Evolutionary conservation across 106 monocot species (phyloP).

Genomic region (Hemerocallis citrina): DNA sequence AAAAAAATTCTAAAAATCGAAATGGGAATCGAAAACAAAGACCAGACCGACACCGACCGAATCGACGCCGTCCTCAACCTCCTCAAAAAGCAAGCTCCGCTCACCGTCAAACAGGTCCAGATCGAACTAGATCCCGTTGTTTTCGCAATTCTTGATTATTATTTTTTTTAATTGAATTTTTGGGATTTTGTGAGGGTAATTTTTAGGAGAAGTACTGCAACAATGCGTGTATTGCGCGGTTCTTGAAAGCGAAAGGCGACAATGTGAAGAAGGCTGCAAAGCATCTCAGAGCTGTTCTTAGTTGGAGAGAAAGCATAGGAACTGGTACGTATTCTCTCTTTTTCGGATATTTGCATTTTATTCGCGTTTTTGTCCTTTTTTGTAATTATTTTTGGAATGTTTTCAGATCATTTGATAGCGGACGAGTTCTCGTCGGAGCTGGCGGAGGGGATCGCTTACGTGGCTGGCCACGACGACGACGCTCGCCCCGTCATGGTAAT

Average conservation of each 20-base stretch:
- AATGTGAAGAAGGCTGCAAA: slow-evolving; percentile 91
- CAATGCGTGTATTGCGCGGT: slow-evolving; percentile 74
- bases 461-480: slow-evolving; percentile 90
- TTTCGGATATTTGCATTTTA: background rate
- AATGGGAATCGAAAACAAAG: slow-evolving; percentile 15
- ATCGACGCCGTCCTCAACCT: slow-evolving; percentile 27
- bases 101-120: slow-evolving; percentile 30
- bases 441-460: slow-evolving; percentile 78
- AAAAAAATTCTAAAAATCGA: background rate
- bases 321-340: slow-evolving; percentile 26
- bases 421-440: slow-evolving; percentile 93
- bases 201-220: slow-evolving; percentile 90
- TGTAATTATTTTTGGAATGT: background rate
- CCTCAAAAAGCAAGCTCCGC: slow-evolving; percentile 33
- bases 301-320: slow-evolving; percentile 84
- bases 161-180: background rate
- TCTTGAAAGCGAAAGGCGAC: slow-evolving; percentile 59
- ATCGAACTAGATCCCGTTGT: background rate
- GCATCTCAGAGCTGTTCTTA: slow-evolving; percentile 67
- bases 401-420: slow-evolving; percentile 78
- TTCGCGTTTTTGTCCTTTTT: background rate
- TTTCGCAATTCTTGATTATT: background rate
- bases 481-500: slow-evolving; percentile 80
- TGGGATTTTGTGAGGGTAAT: too few relatives aligned
- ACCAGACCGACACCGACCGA: slow-evolving; percentile 7